Base-by-base conservation (phyloP, 2,329 filamentous ascomycete genomes). In the Pseudogymnoascus destructans region DNA sequence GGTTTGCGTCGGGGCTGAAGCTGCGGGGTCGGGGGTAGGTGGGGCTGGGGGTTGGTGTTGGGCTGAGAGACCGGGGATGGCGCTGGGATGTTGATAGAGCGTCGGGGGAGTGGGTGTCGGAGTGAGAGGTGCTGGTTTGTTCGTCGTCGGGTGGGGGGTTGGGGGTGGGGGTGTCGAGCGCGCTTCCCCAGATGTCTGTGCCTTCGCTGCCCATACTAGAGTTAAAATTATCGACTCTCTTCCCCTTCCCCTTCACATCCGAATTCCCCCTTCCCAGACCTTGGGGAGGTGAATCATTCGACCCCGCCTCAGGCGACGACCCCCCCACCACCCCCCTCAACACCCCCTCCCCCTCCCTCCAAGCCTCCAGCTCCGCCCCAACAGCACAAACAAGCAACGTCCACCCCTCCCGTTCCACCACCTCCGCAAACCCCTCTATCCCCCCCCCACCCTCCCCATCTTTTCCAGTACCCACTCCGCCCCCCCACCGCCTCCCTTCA, bases 341-440 rank as follows among this genome's bases (percentile, higher is more conserved):
- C 40, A 88, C 73, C 2, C 73, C 69, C 63, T 78, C 76, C 1
- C 82, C 83, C 64, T 84, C 79, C 30, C 72, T 73, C 61, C 87
- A 83, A 2, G 84, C 84, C 60, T 85, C 82, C 1, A 87, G 67
- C 68, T 89, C 87, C 0, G 87, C 87, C 0, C 86, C 85, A 32
- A 92, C 82, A 9, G 86, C 86, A 57, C 81, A 87, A 3, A 90
- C 82, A 15, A 92, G 74, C 13, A 91, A 72, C 59, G 85, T 90
- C 87, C 87, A 92, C 13, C 78, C 76, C 59, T 79, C 79, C 1
- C 75, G 72, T 61, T 86, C 80, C 0, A 84, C 84, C 2, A 77
- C 66, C 1, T 74, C 71, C 23, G 83, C 65, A 17, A 77, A 75
- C 13, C 74, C 70, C 57, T 82, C 76, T 3, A 92, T 70, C 2